Percentiles rank a stretch among this genome's conserved stretches.
Conservation (phyloP, 805 yeast genomes). For the Cyberlindnera veronae region DNA sequence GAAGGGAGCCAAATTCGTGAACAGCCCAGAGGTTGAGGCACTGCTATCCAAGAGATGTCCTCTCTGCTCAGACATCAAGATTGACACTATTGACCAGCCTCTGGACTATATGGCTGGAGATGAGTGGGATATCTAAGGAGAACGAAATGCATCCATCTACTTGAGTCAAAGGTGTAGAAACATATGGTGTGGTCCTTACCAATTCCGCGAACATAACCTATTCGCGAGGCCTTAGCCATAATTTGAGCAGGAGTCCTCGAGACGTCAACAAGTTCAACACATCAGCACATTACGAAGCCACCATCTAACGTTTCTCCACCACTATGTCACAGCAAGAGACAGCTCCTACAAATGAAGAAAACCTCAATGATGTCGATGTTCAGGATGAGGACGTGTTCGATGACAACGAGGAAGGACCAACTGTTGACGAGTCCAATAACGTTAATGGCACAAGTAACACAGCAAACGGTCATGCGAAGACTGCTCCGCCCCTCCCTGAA, state of each 20-base stretch:
- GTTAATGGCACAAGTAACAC: conserved; percentile 1
- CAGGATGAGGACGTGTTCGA: conserved; percentile 28
- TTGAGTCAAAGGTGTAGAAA: no score
- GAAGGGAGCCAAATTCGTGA: conserved; percentile 27
- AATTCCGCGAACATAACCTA: no score
- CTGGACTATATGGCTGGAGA: conserved; percentile 41
- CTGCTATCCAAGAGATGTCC: conserved; percentile 64
- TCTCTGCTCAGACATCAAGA: conserved; percentile 70
- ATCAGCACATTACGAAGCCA: no score
- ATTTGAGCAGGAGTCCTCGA: no score
- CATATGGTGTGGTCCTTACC: no score
- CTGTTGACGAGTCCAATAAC: conserved; percentile 4
- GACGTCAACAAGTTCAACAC: no score
- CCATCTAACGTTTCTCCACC: no score
- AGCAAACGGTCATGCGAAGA: neutral
- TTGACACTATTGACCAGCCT: conserved; percentile 65
- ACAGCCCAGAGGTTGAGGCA: conserved; percentile 50
- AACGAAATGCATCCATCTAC: no score
- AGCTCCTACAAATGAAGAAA: conserved; percentile 3
- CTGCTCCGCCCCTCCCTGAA: conserved; percentile 51
- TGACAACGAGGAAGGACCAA: conserved; percentile 19
- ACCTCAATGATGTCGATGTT: conserved; percentile 23
- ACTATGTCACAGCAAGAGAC: no score
- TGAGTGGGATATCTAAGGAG: conserved; percentile 46
- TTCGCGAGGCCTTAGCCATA: no score